Base-by-base conservation (phyloP, 352 stramenopile species). In the Phytopythium helicoides region DNA sequence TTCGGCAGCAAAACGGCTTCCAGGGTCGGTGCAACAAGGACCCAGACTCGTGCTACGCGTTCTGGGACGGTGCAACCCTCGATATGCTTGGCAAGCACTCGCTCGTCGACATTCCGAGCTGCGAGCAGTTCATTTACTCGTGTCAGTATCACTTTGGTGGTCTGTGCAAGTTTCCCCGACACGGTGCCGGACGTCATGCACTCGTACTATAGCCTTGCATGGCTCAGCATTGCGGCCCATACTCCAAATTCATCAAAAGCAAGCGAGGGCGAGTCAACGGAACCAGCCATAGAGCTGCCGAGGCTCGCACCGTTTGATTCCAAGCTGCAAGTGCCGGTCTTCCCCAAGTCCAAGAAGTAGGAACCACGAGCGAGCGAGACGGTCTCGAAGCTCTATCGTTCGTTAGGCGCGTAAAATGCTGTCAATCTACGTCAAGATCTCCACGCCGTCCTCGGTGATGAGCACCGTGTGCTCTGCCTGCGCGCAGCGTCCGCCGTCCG, bases 381-480 rank as follows among this genome's bases (percentile, higher is more conserved):
- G 61, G 46, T 31, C 19, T 44, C 53, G 52, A n/a, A n/a, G n/a
- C n/a, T n/a, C n/a, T n/a, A 33, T 33, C 9, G 28, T 5, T 9
- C 28, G 28, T 33, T 33, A 33, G 28, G 9, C 46, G 35, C 26
- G 54, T 62, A 64, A 26, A 41, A 11, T 36, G 9, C 25, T 39
- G 23, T 33, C 23, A 2, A 22, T 41, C 40, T 76, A 91, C n/a
- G 97, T 99, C 40, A 99, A 66, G 23, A 98, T 89, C 51, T 98
- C 93, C 3, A 97, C 89, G 36, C 96, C 96, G 48, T 97, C 79
- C 23, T 96, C 78, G 4, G 95, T 99, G 50, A 99, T 91, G 12
- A 99, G 69, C 15, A 99, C 77, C n/a, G 96, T 99, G 75, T 99
- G 96, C 63, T 99, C 97, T 52, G 98, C 98, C 64, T 99, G 97